Conservation (phyloP, 768 basidiomycete genomes). For the Psilocybe subaeruginosa region DNA sequence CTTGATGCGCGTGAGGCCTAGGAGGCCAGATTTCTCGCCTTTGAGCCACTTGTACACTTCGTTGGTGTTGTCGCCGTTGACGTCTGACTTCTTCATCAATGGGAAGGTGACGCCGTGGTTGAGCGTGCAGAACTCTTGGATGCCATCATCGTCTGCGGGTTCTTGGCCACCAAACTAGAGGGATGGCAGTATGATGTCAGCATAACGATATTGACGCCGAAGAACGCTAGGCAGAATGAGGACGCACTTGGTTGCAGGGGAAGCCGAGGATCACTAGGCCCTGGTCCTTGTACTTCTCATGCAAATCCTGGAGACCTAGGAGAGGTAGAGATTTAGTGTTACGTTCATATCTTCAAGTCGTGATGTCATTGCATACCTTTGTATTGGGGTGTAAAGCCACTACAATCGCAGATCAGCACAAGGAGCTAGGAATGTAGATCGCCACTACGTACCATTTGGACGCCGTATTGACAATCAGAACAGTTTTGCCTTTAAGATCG, state of each 20-base stretch:
- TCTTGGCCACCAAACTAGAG: slow-evolving; percentile 83
- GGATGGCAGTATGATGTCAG: background rate
- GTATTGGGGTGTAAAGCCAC: slow-evolving; percentile 87
- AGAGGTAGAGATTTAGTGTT: background rate
- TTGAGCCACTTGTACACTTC: slow-evolving; percentile 88
- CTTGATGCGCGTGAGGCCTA: slow-evolving; percentile 78
- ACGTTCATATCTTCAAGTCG: background rate
- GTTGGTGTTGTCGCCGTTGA: slow-evolving; percentile 86
- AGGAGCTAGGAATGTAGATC: background rate
- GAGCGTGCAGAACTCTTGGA: slow-evolving; percentile 71
- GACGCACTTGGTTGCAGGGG: slow-evolving; percentile 82
- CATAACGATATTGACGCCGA: background rate
- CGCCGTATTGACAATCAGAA: slow-evolving; percentile 79
- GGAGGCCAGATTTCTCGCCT: slow-evolving; percentile 69
- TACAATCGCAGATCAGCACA: slow-evolving; percentile 23
- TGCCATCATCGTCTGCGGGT: slow-evolving; percentile 77
- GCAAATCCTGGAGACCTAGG: slow-evolving; percentile 74
- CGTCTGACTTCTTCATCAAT: slow-evolving; percentile 90
- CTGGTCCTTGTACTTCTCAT: slow-evolving; percentile 80
- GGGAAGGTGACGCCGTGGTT: slow-evolving; percentile 94
- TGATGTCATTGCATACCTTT: slow-evolving; percentile 42
- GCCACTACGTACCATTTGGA: slow-evolving; percentile 61
- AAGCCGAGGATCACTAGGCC: slow-evolving; percentile 85
- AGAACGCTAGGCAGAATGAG: background rate
- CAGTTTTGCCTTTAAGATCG: slow-evolving; percentile 75